Evolutionary conservation across 2,329 filamentous ascomycete species (phyloP).

Genomic region (Exophiala bonariae): DNA sequence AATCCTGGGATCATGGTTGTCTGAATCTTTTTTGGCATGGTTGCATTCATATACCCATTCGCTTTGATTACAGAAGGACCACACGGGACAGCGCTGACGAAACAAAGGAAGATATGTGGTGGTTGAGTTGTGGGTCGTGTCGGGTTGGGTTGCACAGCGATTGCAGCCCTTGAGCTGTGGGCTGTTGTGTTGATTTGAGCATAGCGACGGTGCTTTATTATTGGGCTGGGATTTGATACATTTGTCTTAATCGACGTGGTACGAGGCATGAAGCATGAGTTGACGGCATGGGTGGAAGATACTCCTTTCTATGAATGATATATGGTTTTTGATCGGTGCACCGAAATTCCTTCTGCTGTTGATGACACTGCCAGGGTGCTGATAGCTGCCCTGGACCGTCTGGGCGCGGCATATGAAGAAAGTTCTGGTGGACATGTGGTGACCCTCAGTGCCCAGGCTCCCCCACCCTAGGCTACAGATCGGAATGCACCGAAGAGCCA

Average conservation of each 20-base stretch:
- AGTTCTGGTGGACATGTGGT: no score
- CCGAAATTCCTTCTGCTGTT: no score
- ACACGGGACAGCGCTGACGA: background rate
- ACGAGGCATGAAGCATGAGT: slow-evolving; percentile 20
- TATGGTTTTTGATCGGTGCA: slow-evolving; percentile 9
- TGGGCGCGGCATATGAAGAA: no score
- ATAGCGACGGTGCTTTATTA: slow-evolving; percentile 23
- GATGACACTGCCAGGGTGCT: no score
- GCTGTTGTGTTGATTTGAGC: slow-evolving; percentile 17
- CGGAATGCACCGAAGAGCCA: no score
- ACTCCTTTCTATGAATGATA: slow-evolving; percentile 11
- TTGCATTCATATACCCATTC: slow-evolving; percentile 23
- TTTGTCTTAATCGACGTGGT: slow-evolving; percentile 8
- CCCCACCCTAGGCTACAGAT: no score
- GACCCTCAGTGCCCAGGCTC: no score
- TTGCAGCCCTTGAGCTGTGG: background rate
- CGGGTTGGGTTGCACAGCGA: background rate
- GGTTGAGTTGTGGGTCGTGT: slow-evolving; percentile 4
- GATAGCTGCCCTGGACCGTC: no score
- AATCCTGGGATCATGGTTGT: slow-evolving; percentile 1
- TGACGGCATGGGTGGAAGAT: slow-evolving; percentile 11
- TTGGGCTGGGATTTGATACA: slow-evolving; percentile 3
- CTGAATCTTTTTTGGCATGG: slow-evolving; percentile 3
- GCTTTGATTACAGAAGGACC: slow-evolving; percentile 14
- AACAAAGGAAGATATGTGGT: slow-evolving; percentile 6